Conservation (phyloP, 2,329 filamentous ascomycete genomes). For the Apiospora koreana region DNA sequence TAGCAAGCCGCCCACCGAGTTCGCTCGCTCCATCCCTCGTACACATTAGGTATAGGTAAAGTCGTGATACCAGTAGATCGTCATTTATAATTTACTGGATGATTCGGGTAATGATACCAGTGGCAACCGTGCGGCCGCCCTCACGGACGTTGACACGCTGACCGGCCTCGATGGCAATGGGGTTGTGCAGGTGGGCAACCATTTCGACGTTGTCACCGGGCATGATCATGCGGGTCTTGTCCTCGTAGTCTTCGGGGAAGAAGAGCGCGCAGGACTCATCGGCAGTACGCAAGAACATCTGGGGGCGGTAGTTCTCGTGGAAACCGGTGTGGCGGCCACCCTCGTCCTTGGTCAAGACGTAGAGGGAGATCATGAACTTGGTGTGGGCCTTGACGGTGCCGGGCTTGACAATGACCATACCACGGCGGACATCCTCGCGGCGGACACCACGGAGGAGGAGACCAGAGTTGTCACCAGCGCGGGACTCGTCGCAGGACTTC, state of each 20-base stretch:
- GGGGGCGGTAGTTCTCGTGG: constrained; percentile 92
- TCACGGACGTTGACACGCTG: constrained; percentile 99
- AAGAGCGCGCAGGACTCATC: constrained; percentile 76
- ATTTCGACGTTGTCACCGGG: constrained; percentile 99
- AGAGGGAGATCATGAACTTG: constrained; percentile 94
- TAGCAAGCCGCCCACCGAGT: constrained; percentile 7
- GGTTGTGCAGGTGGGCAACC: constrained; percentile 81
- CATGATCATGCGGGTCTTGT: constrained; percentile 78
- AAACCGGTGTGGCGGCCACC: constrained; percentile 97
- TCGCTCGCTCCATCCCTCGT: constrained; percentile 16
- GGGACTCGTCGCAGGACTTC: constrained; percentile 97
- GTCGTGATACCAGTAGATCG: constrained; percentile 7
- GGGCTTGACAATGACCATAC: constrained; percentile 90
- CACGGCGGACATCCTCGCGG: constrained; percentile 90
- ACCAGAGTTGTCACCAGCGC: constrained; percentile 97
- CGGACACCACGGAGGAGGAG: constrained; percentile 93
- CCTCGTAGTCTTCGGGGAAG: constrained; percentile 83
- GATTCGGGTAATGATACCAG: constrained; percentile 78
- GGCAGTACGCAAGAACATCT: constrained; percentile 93
- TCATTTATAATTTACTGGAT: constrained; percentile 46
- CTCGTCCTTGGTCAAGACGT: constrained; percentile 96
- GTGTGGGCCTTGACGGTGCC: constrained; percentile 82
- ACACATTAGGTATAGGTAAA: constrained; percentile 14
- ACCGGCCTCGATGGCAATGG: constrained; percentile 84
- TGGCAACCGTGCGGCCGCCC: constrained; percentile 87